Base-by-base conservation (phyloP, 1,284 basidiomycete species). In the Trichosporon sp. region DNA sequence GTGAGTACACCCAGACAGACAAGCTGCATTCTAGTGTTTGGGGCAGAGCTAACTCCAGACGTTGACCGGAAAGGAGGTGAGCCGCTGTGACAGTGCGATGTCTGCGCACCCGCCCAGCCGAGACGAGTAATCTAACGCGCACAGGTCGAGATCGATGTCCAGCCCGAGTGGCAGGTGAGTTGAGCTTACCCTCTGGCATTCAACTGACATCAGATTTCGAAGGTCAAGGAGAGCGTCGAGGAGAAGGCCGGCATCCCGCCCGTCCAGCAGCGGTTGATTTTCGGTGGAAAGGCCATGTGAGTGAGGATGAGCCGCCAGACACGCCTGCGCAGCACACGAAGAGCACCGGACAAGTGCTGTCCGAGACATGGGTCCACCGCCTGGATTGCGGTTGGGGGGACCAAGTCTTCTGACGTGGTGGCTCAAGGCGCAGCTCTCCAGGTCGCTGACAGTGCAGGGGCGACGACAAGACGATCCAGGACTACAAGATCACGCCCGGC, bases 211-310 rank as follows among this genome's bases (percentile, higher is more conserved):
- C 75, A 97, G 95, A 94, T 98, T 80, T 87, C 89, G 62, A 90
- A 93, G 75, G 96, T 99, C 85, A 99, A 99, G 86, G 95, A 98
- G 87, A 92, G 93, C 82, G 94, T 99, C 34, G 97, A 99, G 83
- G 96, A 98, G 85, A 97, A 99, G 84, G 96, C 95, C 51, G 97
- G 96, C 77, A 97, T 99, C 64, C 97, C 97, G 18, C 96, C 97
- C 71, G 92, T 88, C 47, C 97, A 99, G 83, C 97, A 99, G 83
- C 89, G 97, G 70, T 84, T 99, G 77, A 99, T 99, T 82, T 98
- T 92, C 82, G 85, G 89, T 77, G 97, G 97, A 60, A 90, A 96
- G 82, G 96, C 98, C 80, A 92, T 99, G 97, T 98, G 77, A 81
- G 93, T 87, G 31, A 18, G 8, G 27, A 8, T 32, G 53, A 5